These are phyloP conservation scores for Stephania japonica DNA, from an alignment of 164 flowering plant genomes.

Conservation along the genomic window DNA sequence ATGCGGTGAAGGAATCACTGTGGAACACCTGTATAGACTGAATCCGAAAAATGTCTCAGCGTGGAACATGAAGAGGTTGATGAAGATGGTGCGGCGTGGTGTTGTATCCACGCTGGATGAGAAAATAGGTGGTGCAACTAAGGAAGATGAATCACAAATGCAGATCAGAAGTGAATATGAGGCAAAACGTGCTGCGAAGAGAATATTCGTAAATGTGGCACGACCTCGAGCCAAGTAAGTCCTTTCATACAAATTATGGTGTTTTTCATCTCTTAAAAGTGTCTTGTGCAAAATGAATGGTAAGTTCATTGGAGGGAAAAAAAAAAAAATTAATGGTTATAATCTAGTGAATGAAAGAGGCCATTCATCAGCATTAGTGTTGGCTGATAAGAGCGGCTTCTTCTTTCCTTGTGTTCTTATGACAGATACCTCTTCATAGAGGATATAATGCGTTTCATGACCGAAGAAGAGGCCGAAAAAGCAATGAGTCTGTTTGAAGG, in stretches of 20 bases:
- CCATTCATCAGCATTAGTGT: neutral
- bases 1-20: conserved; percentile 34
- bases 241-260: neutral
- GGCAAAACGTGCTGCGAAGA: conserved; percentile 59
- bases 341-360: neutral
- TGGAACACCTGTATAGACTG: conserved; percentile 55
- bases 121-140: conserved; percentile 19
- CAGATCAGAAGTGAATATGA: conserved; percentile 45
- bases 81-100: conserved; percentile 49
- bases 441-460: conserved; percentile 56
- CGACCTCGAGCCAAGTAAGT: conserved; percentile 47
- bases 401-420: neutral
- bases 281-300: neutral
- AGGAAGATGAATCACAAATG: conserved; percentile 36
- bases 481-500: conserved; percentile 51
- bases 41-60: conserved; percentile 63
- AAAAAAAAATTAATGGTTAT: no score
- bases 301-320: no score
- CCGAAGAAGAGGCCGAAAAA: conserved; percentile 48
- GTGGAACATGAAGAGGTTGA: conserved; percentile 72
- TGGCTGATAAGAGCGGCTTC: neutral
- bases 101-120: conserved; percentile 53
- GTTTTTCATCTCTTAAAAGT: neutral
- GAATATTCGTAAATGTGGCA: conserved; percentile 53
- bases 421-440: conserved; percentile 34